These are phyloP conservation scores for Smallanthus sonchifolius DNA, from an alignment of 129 eudicot genomes.

Conservation along the genomic window DNA sequence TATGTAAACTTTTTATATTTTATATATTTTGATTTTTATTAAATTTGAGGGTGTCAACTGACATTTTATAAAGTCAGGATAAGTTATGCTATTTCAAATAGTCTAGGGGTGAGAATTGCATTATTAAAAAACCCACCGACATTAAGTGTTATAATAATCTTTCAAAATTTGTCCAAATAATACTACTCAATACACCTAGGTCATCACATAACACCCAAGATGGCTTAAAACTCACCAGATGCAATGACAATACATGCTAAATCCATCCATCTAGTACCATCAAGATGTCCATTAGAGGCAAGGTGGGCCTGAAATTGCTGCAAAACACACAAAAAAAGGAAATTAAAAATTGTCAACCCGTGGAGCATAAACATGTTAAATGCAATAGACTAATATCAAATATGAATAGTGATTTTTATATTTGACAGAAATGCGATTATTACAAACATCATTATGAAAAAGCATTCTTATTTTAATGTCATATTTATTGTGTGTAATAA, in stretches of 20 bases:
- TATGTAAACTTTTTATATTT: too few species aligned
- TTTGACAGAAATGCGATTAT: background rate
- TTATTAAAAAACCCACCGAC: too few species aligned
- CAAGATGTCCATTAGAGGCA: constrained; percentile 72
- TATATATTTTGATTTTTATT: too few species aligned
- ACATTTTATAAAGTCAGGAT: too few species aligned
- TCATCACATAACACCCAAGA: background rate
- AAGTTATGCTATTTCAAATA: too few species aligned
- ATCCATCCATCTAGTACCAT: constrained; percentile 37
- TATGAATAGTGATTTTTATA: background rate
- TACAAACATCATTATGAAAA: background rate
- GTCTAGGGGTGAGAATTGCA: too few species aligned
- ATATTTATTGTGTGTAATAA: background rate
- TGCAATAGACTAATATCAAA: background rate
- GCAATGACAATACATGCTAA: background rate
- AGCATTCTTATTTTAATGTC: background rate
- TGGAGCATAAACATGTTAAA: background rate
- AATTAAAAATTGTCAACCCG: background rate
- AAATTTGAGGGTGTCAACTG: too few species aligned
- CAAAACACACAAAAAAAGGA: constrained; percentile 1
- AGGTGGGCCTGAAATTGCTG: constrained; percentile 92
- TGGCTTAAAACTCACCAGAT: background rate
- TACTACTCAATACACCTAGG: background rate
- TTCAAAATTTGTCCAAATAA: background rate
- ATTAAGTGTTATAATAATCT: too few species aligned